Conservation (phyloP, 208 protist genomes). For the Phytomonas sp. region DNA sequence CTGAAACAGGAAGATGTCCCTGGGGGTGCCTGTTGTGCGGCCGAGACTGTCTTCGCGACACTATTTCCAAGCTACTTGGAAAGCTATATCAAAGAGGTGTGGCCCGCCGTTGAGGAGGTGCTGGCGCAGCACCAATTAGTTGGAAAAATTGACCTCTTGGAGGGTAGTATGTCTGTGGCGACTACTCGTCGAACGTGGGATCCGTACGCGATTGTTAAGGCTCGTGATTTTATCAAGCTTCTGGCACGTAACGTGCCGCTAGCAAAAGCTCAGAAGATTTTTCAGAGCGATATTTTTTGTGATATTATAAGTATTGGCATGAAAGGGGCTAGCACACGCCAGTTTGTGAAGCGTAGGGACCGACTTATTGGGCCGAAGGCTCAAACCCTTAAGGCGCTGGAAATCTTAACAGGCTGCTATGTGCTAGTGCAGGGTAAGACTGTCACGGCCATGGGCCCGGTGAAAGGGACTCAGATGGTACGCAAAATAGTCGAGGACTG, state of each 20-base stretch:
- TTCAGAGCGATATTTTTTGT: slow-evolving; percentile 95
- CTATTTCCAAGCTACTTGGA: slow-evolving; percentile 98
- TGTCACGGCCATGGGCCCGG: slow-evolving; percentile 94
- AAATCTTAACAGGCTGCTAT: slow-evolving; percentile 98
- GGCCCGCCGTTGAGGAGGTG: slow-evolving; percentile 89
- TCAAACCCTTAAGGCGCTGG: slow-evolving; percentile 96
- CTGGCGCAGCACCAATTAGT: slow-evolving; percentile 90
- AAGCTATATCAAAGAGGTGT: slow-evolving; percentile 94
- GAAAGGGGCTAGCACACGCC: slow-evolving; percentile 94
- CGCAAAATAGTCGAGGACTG: slow-evolving; percentile 98
- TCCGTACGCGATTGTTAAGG: slow-evolving; percentile 98
- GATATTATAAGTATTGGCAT: slow-evolving; percentile 99
- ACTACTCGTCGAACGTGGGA: slow-evolving; percentile 99
- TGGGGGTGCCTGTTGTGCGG: slow-evolving; percentile 85
- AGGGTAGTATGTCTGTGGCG: slow-evolving; percentile 96
- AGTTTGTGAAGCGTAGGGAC: slow-evolving; percentile 98
- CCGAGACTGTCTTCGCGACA: slow-evolving; percentile 95
- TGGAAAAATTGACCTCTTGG: slow-evolving; percentile 93
- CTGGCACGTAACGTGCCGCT: slow-evolving; percentile 94
- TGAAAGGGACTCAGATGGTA: slow-evolving; percentile 94
- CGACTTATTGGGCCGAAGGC: slow-evolving; percentile 98
- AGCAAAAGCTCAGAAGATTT: slow-evolving; percentile 95
- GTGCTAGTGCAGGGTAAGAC: slow-evolving; percentile 98
- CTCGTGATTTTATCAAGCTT: slow-evolving; percentile 97
- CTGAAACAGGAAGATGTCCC: slow-evolving; percentile 84